Percentiles rank a stretch among this genome's conserved stretches.
phyloP scores from a whole-genome alignment of 345 rosid genomes.

The Salix purpurea region DNA sequence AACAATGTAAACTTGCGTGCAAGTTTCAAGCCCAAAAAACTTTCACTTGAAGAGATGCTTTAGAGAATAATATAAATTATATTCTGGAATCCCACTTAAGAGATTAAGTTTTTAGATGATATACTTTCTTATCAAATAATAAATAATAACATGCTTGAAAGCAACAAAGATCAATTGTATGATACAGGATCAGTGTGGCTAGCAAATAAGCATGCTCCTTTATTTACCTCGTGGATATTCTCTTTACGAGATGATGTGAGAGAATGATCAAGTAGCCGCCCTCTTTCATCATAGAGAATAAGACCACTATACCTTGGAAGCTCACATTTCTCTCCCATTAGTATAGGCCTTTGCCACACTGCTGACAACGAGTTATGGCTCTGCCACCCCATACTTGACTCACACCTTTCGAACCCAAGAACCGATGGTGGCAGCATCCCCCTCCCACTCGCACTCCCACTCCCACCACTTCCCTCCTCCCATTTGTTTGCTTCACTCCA shows the following conservation, averaged over 20 bases:
- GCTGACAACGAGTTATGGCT: constrained; percentile 60
- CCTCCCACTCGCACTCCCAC: neutral
- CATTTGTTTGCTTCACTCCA: constrained; percentile 65
- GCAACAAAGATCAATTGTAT: too few species aligned
- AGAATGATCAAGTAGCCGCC: constrained; percentile 40
- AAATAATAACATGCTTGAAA: too few species aligned
- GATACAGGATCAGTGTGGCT: too few species aligned
- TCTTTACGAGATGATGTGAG: constrained; percentile 19
- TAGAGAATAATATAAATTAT: too few species aligned
- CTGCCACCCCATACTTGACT: constrained; percentile 27
- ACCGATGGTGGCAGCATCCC: constrained; percentile 14
- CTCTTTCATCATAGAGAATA: constrained; percentile 67
- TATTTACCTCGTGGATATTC: constrained; percentile 11
- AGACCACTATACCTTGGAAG: constrained; percentile 73
- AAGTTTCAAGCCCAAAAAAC: accelerated
- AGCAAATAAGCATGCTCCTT: too few species aligned
- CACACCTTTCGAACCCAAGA: constrained; percentile 26
- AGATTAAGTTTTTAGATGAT: accelerated
- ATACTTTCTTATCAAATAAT: too few species aligned
- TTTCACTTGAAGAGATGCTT: accelerated
- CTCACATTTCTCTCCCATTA: constrained; percentile 88
- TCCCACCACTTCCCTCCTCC: constrained; percentile 33
- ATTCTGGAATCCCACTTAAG: accelerated
- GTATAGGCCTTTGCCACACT: constrained; percentile 74
- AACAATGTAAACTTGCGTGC: too few species aligned